Percentiles rank a stretch among this genome's conserved stretches.
These are phyloP conservation scores for Nemania diffusa DNA, from an alignment of 2,329 filamentous ascomycete species.

Conservation along the genomic window DNA sequence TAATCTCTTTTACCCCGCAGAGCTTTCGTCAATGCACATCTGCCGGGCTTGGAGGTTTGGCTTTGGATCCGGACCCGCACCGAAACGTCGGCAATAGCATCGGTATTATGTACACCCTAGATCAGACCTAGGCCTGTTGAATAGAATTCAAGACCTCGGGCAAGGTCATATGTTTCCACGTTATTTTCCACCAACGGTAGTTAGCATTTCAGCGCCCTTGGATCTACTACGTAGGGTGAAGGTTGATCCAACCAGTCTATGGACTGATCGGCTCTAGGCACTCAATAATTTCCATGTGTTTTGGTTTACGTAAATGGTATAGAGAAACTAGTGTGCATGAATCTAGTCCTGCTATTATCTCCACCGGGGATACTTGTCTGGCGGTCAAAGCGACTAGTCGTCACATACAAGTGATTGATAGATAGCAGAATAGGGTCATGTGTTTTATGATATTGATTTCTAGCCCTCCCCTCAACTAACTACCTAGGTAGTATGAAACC, in stretches of 20 bases:
- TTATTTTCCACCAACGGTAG: background rate
- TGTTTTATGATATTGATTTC: background rate
- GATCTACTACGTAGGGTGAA: background rate
- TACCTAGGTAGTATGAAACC: background rate
- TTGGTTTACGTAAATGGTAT: background rate
- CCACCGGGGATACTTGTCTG: background rate
- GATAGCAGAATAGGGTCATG: background rate
- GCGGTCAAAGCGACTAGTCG: background rate
- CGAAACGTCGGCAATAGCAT: slow-evolving; percentile 19
- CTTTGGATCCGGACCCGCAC: slow-evolving; percentile 16
- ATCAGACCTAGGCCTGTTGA: background rate
- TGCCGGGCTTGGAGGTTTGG: slow-evolving; percentile 31
- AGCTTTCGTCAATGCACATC: background rate
- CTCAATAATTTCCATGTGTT: background rate
- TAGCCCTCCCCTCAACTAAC: background rate
- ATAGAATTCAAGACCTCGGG: background rate
- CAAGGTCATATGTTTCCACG: background rate
- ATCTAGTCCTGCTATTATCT: background rate
- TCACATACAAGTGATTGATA: background rate
- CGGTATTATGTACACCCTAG: background rate
- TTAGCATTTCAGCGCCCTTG: background rate
- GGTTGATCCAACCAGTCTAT: background rate
- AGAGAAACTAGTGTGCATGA: background rate
- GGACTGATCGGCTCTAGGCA: background rate
- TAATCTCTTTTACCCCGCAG: slow-evolving; percentile 26